Percentiles rank a stretch among this genome's conserved stretches.
Conservation (phyloP, 495 filamentous ascomycete genomes). For the Trichoderma orchidacearum region DNA sequence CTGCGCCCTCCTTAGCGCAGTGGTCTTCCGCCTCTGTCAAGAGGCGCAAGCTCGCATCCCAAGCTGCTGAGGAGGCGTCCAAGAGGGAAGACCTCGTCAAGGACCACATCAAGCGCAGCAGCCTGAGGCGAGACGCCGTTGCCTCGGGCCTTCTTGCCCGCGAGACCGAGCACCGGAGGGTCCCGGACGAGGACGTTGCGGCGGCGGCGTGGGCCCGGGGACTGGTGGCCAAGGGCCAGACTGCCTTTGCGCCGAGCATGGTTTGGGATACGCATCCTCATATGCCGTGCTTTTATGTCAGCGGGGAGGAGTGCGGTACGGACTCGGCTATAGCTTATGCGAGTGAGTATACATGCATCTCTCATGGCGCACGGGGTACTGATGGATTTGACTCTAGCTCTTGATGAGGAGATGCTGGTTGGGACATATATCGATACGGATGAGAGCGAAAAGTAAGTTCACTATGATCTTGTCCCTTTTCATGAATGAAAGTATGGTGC, state of each 20-base stretch:
- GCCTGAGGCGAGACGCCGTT: slow-evolving; percentile 2
- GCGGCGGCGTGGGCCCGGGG: slow-evolving; percentile 10
- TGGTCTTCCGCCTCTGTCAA: slow-evolving; percentile 25
- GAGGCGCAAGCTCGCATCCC: slow-evolving; percentile 15
- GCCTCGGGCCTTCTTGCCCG: slow-evolving; percentile 14
- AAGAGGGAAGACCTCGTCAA: slow-evolving; percentile 2
- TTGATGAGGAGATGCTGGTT: background rate
- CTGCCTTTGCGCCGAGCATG: background rate
- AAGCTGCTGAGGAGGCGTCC: slow-evolving; percentile 1
- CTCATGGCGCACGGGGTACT: background rate
- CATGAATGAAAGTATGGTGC: background rate
- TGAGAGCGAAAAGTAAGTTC: slow-evolving; percentile 10
- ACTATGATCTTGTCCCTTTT: background rate
- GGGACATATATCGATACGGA: slow-evolving; percentile 13
- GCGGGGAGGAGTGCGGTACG: slow-evolving; percentile 6
- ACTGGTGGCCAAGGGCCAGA: slow-evolving; percentile 6
- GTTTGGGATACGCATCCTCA: background rate
- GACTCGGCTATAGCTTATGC: slow-evolving; percentile 15
- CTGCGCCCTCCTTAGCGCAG: slow-evolving; percentile 15
- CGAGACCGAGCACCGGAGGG: slow-evolving; percentile 7
- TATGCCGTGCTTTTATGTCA: slow-evolving; percentile 13
- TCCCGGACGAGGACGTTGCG: slow-evolving; percentile 6
- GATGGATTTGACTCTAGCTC: background rate
- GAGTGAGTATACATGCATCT: slow-evolving; percentile 10
- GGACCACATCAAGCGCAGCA: slow-evolving; percentile 11